Conservation (phyloP, 495 filamentous ascomycete genomes). For the Penicillium coprophilum region DNA sequence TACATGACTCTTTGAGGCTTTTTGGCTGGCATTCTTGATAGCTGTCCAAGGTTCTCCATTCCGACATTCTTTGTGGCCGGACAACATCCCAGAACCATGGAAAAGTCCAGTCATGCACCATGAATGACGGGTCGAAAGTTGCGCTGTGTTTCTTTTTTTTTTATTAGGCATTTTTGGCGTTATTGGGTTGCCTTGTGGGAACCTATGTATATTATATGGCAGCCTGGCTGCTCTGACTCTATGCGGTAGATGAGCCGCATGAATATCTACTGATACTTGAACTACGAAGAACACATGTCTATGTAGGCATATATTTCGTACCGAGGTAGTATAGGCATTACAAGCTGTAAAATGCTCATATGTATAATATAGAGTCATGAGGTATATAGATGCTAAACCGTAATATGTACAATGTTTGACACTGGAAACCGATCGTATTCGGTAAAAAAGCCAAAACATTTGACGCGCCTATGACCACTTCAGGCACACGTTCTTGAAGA, state of each 20-base stretch:
- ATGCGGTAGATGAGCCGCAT: constrained; percentile 7
- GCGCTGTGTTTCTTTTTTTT: constrained; percentile 9
- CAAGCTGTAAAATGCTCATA: not conserved
- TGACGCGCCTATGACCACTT: constrained; percentile 16
- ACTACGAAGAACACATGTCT: not conserved
- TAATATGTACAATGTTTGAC: no score
- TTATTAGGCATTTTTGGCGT: constrained; percentile 40
- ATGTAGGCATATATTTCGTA: not conserved
- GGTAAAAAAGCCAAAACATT: constrained; percentile 1
- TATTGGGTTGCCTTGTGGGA: constrained; percentile 29
- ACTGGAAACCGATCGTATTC: not conserved
- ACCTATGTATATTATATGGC: constrained; percentile 18
- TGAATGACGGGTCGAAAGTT: not conserved
- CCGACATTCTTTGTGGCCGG: constrained; percentile 9
- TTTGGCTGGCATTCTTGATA: not conserved
- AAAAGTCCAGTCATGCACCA: not conserved
- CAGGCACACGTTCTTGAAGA: constrained; percentile 13
- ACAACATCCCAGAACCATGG: not conserved
- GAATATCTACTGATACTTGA: constrained; percentile 2
- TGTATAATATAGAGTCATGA: not conserved
- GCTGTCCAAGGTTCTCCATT: not conserved
- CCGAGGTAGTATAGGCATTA: constrained; percentile 3
- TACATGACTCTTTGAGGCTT: not conserved
- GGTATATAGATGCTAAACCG: not conserved
- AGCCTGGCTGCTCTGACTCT: constrained; percentile 10